Percentiles rank a stretch among this genome's conserved stretches.
Evolutionary conservation across 768 basidiomycete species (phyloP).

Genomic region (Termitomyces sp.): DNA sequence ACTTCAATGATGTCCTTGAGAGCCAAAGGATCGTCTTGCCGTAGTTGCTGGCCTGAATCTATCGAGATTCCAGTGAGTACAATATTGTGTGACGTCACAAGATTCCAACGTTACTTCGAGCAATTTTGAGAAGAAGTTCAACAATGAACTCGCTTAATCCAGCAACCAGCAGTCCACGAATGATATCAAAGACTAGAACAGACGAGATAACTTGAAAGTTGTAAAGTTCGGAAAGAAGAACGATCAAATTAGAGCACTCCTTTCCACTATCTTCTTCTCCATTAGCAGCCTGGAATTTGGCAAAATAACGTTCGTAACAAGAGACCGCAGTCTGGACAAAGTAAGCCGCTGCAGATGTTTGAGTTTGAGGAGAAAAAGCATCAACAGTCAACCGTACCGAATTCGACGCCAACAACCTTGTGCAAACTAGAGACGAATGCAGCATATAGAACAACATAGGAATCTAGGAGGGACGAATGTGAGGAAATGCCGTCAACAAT

Average conservation of each 20-base stretch:
- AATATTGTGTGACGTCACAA: not conserved
- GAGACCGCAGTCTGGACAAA: conserved; percentile 72
- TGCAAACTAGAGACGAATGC: conserved; percentile 80
- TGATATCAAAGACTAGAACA: conserved; percentile 84
- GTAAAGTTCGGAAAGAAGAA: conserved; percentile 88
- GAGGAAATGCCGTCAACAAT: conserved; percentile 77
- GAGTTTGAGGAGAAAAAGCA: not conserved
- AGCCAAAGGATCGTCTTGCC: conserved; percentile 87
- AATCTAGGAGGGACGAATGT: conserved; percentile 79
- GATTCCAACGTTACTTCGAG: conserved; percentile 49
- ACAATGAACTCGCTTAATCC: conserved; percentile 75
- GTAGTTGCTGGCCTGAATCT: conserved; percentile 92
- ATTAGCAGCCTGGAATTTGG: conserved; percentile 20
- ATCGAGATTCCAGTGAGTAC: not conserved
- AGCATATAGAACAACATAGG: conserved; percentile 85
- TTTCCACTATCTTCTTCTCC: conserved; percentile 60
- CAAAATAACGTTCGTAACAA: conserved; percentile 59
- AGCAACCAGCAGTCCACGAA: conserved; percentile 64
- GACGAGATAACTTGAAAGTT: conserved; percentile 94
- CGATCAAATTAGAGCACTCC: conserved; percentile 83
- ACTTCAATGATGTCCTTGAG: conserved; percentile 87
- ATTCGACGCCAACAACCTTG: conserved; percentile 80
- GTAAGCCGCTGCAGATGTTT: conserved; percentile 55
- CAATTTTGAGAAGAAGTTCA: conserved; percentile 81
- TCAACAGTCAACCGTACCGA: conserved; percentile 51